phyloP scores from a whole-genome alignment of 768 basidiomycete genomes.

The Leccinum olivaceopallidum region DNA sequence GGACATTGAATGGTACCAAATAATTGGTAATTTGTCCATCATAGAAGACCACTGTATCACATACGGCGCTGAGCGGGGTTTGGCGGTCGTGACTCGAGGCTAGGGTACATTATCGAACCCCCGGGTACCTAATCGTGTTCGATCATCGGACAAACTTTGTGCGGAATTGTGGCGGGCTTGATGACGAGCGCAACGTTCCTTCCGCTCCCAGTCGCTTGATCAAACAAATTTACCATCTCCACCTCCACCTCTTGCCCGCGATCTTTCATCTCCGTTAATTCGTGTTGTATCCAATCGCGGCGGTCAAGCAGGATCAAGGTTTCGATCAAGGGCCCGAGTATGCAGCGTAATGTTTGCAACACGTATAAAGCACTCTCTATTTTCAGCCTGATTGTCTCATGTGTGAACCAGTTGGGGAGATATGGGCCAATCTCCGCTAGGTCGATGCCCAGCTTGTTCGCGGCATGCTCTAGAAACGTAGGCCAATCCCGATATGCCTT shows the following conservation, averaged over 20 bases:
- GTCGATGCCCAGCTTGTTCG: constrained; percentile 28
- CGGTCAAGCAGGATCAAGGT: constrained; percentile 65
- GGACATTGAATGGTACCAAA: constrained; percentile 35
- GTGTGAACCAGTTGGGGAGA: constrained; percentile 23
- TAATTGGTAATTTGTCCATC: constrained; percentile 14
- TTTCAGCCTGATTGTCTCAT: constrained; percentile 25
- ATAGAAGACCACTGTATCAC: constrained; percentile 5
- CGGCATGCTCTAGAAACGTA: constrained; percentile 43
- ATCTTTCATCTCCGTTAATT: constrained; percentile 28
- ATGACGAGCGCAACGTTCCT: constrained; percentile 68
- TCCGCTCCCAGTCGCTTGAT: constrained; percentile 70
- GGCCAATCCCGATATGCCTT: constrained; percentile 50
- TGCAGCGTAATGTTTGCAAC: constrained; percentile 66
- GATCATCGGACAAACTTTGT: constrained; percentile 1
- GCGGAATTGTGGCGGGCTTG: constrained; percentile 29
- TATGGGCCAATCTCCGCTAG: constrained; percentile 7
- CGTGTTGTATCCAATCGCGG: constrained; percentile 52
- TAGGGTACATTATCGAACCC: constrained; percentile 7
- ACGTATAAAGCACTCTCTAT: constrained; percentile 49
- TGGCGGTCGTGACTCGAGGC: not conserved
- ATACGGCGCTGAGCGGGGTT: constrained; percentile 8
- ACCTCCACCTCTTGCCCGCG: constrained; percentile 35
- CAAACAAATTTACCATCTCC: constrained; percentile 65
- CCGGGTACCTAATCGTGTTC: constrained; percentile 7
- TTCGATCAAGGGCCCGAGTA: constrained; percentile 70